Conservation (phyloP, 2,329 filamentous ascomycete genomes). For the Cladosporium sp. region DNA sequence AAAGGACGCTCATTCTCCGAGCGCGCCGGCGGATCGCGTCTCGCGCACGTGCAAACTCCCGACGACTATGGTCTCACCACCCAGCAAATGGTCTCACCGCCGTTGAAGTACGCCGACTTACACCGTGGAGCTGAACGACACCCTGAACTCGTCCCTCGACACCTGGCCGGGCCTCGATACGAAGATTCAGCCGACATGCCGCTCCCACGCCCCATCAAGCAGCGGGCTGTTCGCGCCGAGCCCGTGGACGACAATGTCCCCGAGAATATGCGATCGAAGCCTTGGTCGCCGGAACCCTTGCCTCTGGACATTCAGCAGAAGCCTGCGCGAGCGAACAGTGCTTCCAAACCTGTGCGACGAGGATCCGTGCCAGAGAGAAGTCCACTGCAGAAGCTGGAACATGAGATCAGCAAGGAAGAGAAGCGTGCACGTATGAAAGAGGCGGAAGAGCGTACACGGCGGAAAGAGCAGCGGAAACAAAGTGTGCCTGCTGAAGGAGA, state of each 20-base stretch:
- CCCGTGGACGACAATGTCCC: slow-evolving; percentile 34
- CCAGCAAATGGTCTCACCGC: slow-evolving; percentile 21
- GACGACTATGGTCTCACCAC: slow-evolving; percentile 21
- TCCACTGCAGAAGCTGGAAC: slow-evolving; percentile 89
- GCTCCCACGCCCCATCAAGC: slow-evolving; percentile 17
- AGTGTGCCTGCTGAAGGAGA: slow-evolving; percentile 24
- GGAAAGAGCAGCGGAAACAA: slow-evolving; percentile 43
- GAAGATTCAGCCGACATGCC: slow-evolving; percentile 9
- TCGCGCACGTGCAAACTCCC: slow-evolving; percentile 22
- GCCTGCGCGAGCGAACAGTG: slow-evolving; percentile 28
- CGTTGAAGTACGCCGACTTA: slow-evolving; percentile 12
- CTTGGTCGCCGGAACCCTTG: slow-evolving; percentile 33
- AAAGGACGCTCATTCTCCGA: slow-evolving; percentile 36
- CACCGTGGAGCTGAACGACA: slow-evolving; percentile 9
- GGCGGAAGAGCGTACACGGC: slow-evolving; percentile 72
- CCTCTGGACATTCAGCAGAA: slow-evolving; percentile 24
- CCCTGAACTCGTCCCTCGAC: slow-evolving; percentile 6
- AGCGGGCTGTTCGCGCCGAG: slow-evolving; percentile 29
- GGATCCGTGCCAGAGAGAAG: slow-evolving; percentile 78
- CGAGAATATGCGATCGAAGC: slow-evolving; percentile 32
- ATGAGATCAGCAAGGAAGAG: slow-evolving; percentile 93
- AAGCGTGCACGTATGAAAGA: slow-evolving; percentile 83
- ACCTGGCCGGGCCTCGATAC: slow-evolving; percentile 9
- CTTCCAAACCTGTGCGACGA: slow-evolving; percentile 32
- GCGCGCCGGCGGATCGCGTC: slow-evolving; percentile 25